These are phyloP conservation scores for Quaeritorhiza haematococci DNA, from an alignment of 371 early-diverging fungal species.

Conservation along the genomic window DNA sequence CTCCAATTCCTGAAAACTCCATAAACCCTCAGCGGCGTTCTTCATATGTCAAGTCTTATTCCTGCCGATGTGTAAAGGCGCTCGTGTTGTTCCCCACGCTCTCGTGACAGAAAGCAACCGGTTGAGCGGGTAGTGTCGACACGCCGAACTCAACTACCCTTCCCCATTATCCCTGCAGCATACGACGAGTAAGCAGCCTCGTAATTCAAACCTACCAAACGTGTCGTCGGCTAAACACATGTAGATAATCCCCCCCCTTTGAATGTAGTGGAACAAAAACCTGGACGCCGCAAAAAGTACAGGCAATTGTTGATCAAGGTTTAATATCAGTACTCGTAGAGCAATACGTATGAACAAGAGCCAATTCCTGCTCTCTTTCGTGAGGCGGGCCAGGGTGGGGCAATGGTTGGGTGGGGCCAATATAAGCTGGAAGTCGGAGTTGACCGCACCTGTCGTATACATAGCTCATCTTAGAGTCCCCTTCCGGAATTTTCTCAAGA, in stretches of 20 bases:
- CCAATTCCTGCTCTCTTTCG: background rate
- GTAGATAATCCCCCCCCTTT: slow-evolving; percentile 73
- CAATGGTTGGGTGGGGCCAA: background rate
- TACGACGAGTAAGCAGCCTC: background rate
- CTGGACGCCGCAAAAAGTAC: slow-evolving; percentile 31
- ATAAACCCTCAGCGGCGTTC: background rate
- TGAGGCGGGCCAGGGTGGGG: background rate
- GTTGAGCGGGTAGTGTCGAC: background rate
- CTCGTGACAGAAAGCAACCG: too few species aligned
- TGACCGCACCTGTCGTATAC: slow-evolving; percentile 83
- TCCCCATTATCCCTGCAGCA: too few species aligned
- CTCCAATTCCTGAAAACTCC: too few species aligned
- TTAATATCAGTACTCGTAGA: background rate
- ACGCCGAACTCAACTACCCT: background rate
- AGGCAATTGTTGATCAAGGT: background rate
- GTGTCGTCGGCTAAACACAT: slow-evolving; percentile 87
- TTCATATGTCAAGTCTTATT: too few species aligned
- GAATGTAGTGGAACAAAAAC: slow-evolving; percentile 85
- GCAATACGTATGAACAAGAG: background rate
- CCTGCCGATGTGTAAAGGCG: too few species aligned
- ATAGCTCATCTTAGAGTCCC: slow-evolving; percentile 84
- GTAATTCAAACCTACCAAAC: slow-evolving; percentile 48
- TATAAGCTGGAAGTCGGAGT: background rate
- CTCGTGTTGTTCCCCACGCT: too few species aligned
- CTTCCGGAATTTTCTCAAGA: slow-evolving; percentile 83